Base-by-base conservation (phyloP, 768 basidiomycete species). In the Leucosporidium yakuticum region DNA sequence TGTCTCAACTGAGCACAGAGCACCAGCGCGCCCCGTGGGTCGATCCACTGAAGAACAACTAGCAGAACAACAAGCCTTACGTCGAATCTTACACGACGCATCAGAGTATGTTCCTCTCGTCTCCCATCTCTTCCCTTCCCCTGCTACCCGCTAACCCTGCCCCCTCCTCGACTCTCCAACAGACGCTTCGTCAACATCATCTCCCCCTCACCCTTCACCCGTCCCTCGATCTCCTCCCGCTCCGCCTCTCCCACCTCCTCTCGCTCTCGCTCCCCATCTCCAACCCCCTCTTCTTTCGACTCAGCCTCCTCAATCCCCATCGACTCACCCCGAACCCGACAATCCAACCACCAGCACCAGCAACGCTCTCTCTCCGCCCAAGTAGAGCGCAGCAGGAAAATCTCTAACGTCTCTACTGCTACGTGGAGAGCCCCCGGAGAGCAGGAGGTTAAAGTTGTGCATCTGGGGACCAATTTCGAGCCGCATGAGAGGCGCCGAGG, bases 161-260 rank as follows among this genome's bases (percentile, higher is more conserved):
- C 11, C 19, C 31, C 49, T 49, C 4, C 21, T 6, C 21, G 17
- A 27, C 17, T 3, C 31, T 20, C 60, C 14, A 31, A 31, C 60
- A 61, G 60, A 23, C 60, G 60, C 14, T 51, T 61, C 48, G 49
- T 61, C 48, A 61, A 51, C 60, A 61, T 61, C 29, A 34, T 23
- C 11, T 49, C 47, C 20, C 31, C 48, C 27, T 31, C 60, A 7
- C 60, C 60, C 49, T 61, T 61, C 60, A 32, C 32, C 48, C 60
- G 27, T 25, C 44, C 60, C 6, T 31, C 55, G 29, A 7, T 32
- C n/a, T 19, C 55, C 55, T 25, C 50, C 6, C 25, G 7, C 50
- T 7, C 50, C 50, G 25, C 7, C 50, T 51, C 51, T 15, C 51
- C 51, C 9, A 5, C 51, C 47, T 21, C 55, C 55, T 32, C 12